These are phyloP conservation scores for Auriscalpium orientale DNA, from an alignment of 768 basidiomycete species.

Conservation along the genomic window DNA sequence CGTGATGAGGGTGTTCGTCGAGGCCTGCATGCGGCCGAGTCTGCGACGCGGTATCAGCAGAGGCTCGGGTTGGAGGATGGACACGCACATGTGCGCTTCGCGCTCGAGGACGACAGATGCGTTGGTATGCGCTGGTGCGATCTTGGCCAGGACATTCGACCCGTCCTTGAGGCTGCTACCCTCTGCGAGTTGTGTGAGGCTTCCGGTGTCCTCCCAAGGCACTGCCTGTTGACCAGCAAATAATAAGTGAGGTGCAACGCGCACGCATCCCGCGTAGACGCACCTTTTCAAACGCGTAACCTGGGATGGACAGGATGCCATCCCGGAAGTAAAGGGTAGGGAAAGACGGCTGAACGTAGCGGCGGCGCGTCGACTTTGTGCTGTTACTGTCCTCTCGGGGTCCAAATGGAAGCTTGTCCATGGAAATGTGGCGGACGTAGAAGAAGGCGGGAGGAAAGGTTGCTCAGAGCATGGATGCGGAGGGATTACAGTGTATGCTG, in stretches of 20 bases:
- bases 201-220: slow-evolving; percentile 68
- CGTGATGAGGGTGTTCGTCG: slow-evolving; percentile 45
- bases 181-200: slow-evolving; percentile 60
- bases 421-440: neutral
- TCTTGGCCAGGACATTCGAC: slow-evolving; percentile 62
- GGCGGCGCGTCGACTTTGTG: slow-evolving; percentile 26
- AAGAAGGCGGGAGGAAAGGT: neutral
- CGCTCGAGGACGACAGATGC: slow-evolving; percentile 66
- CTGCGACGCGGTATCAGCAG: slow-evolving; percentile 22
- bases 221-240: slow-evolving; percentile 33
- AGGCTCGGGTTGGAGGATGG: neutral
- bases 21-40: slow-evolving; percentile 40
- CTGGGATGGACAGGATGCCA: slow-evolving; percentile 54
- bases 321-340: slow-evolving; percentile 52
- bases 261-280: slow-evolving; percentile 2
- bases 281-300: slow-evolving; percentile 67
- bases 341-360: slow-evolving; percentile 48
- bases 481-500: no score
- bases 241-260: neutral
- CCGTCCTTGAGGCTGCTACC: slow-evolving; percentile 66
- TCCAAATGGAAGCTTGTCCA: no score
- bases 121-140: slow-evolving; percentile 65
- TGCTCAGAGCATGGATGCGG: no score
- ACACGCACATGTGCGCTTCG: slow-evolving; percentile 58
- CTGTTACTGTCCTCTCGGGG: neutral